A percentile compares a stretch with the other conserved stretches of the same genome.
These are phyloP conservation scores for Fusarium buharicum DNA, from an alignment of 2,329 filamentous ascomycete genomes.

Conservation along the genomic window DNA sequence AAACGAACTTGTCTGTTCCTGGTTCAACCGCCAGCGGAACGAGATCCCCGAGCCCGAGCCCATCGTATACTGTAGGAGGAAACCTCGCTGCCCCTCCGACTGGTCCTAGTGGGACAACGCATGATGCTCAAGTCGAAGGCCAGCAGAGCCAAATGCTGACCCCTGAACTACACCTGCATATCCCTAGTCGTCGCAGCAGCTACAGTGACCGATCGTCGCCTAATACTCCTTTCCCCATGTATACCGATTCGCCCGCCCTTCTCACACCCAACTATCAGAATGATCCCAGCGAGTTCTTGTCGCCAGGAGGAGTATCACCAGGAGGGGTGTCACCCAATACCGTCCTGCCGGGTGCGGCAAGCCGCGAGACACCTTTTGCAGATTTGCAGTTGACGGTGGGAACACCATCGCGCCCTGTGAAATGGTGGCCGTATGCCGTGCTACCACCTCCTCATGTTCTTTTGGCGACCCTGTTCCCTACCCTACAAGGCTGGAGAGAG, in stretches of 20 bases:
- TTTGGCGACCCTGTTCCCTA: slow-evolving; percentile 83
- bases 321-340: slow-evolving; percentile 57
- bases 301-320: slow-evolving; percentile 51
- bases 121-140: slow-evolving; percentile 18
- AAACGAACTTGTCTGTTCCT: slow-evolving; percentile 35
- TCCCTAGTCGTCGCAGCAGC: slow-evolving; percentile 57
- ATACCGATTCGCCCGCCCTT: slow-evolving; percentile 66
- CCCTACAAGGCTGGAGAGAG: slow-evolving; percentile 80
- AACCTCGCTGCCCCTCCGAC: slow-evolving; percentile 56
- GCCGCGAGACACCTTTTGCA: slow-evolving; percentile 60
- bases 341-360: slow-evolving; percentile 54
- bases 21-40: slow-evolving; percentile 29
- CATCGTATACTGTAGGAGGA: slow-evolving; percentile 53
- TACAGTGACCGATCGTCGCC: slow-evolving; percentile 60
- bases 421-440: slow-evolving; percentile 84
- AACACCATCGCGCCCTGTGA: slow-evolving; percentile 59
- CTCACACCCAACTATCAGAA: slow-evolving; percentile 55
- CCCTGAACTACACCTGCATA: slow-evolving; percentile 56
- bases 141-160: slow-evolving; percentile 17
- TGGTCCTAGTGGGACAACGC: slow-evolving; percentile 36
- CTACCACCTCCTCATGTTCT: slow-evolving; percentile 79
- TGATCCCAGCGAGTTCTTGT: slow-evolving; percentile 65
- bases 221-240: slow-evolving; percentile 74
- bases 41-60: slow-evolving; percentile 46
- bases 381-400: slow-evolving; percentile 54